phyloP scores from a whole-genome alignment of 2,329 filamentous ascomycete species.

The Diplodia seriata region DNA sequence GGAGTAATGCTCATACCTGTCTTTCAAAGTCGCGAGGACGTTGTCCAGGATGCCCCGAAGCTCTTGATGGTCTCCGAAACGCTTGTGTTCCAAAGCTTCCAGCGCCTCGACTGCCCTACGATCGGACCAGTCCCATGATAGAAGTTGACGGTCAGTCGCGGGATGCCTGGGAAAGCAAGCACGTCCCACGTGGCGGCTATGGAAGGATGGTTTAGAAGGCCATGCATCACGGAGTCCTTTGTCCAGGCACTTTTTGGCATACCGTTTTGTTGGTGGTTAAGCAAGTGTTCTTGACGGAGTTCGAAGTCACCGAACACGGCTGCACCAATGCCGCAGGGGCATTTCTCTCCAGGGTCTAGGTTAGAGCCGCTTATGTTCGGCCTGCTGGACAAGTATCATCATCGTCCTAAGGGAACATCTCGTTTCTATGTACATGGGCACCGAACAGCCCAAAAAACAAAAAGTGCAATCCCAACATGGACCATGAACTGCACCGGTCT shows the following conservation, averaged over 20 bases:
- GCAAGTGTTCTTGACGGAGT: slow-evolving; percentile 1
- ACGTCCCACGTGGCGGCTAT: neutral
- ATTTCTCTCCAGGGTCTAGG: no score
- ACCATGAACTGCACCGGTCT: no score
- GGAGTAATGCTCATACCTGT: neutral
- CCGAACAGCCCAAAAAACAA: no score
- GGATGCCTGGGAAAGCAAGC: accelerated
- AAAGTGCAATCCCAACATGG: no score
- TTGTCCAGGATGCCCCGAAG: neutral
- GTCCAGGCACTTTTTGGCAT: neutral
- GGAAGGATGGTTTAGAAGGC: neutral
- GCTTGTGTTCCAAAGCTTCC: neutral
- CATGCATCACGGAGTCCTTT: neutral
- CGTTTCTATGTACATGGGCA: no score
- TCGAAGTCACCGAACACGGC: neutral
- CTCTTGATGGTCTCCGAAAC: neutral
- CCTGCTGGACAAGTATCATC: no score
- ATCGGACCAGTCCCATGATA: neutral
- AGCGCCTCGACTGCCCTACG: neutral
- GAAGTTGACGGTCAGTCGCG: no score
- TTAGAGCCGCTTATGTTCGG: no score
- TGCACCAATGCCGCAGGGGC: neutral
- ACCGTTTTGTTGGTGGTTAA: neutral
- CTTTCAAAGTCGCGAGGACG: neutral
- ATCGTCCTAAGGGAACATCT: no score